Conservation (phyloP, 176 grass and related monocot genomes). For the Pharus latifolius region DNA sequence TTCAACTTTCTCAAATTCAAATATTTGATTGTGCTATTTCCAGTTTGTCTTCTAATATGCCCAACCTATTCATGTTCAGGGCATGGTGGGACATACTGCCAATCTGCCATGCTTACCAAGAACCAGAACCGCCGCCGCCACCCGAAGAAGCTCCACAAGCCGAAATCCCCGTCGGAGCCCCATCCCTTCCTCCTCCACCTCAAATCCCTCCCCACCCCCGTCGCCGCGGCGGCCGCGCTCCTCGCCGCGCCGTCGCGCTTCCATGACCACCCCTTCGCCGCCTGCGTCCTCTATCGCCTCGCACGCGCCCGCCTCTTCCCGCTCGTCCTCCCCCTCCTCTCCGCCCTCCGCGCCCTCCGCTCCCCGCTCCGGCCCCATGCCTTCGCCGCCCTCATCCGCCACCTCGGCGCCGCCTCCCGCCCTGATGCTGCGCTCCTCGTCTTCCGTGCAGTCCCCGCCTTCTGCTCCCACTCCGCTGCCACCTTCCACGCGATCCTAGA, state of each 20-base stretch:
- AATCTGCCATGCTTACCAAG: no score
- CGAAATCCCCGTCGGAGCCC: constrained; percentile 19
- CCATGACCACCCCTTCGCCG: constrained; percentile 56
- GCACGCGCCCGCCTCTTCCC: constrained; percentile 45
- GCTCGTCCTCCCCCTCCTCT: constrained; percentile 44
- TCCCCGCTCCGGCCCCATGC: constrained; percentile 40
- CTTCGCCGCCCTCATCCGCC: constrained; percentile 55
- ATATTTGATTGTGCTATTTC: no score
- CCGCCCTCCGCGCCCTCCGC: constrained; percentile 28
- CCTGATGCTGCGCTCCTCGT: constrained; percentile 42
- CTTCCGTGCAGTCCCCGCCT: constrained; percentile 50
- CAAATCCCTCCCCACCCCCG: constrained; percentile 61
- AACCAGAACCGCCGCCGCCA: background rate
- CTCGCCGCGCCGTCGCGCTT: constrained; percentile 33
- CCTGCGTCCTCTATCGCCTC: constrained; percentile 70
- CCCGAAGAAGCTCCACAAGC: constrained; percentile 19
- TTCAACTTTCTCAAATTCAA: no score
- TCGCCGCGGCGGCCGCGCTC: constrained; percentile 34
- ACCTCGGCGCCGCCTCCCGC: constrained; percentile 42
- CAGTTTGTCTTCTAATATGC: no score
- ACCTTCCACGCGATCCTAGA: constrained; percentile 68
- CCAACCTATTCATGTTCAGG: no score
- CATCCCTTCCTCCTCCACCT: constrained; percentile 57
- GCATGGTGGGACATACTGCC: no score
- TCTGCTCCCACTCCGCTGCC: constrained; percentile 45